Evolutionary conservation across 2,329 filamentous ascomycete genomes (phyloP).

Genomic region (Chaetomium strumarium): DNA sequence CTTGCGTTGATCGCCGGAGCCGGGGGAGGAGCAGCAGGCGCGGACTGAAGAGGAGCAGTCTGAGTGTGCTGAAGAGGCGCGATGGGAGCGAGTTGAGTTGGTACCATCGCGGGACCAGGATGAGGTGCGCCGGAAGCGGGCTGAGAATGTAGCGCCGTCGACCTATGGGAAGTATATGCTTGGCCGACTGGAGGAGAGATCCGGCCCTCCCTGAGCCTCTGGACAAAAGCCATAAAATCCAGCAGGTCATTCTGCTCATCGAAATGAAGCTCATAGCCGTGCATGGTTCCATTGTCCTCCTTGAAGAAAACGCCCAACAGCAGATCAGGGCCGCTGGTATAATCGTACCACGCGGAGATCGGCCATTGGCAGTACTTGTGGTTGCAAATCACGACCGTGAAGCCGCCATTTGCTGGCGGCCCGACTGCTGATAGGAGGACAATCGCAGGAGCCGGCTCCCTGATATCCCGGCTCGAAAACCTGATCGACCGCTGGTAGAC

Average conservation of each 20-base stretch:
- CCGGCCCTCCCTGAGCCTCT: neutral
- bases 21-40: too few species aligned
- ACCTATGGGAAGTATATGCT: neutral
- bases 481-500: neutral
- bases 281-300: neutral
- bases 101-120: too few species aligned
- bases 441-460: neutral
- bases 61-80: too few species aligned
- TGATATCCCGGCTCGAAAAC: slow-evolving; percentile 2
- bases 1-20: too few species aligned
- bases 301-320: neutral
- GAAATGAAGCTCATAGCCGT: slow-evolving; percentile 10
- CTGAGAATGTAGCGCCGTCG: neutral
- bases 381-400: slow-evolving; percentile 1
- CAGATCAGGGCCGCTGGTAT: neutral
- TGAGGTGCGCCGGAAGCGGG: neutral
- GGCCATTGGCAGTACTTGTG: slow-evolving; percentile 11
- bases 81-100: neutral
- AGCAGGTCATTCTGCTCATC: neutral
- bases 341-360: slow-evolving; percentile 12
- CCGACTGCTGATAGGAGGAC: slow-evolving; percentile 6
- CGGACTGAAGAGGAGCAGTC: too few species aligned
- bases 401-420: slow-evolving; percentile 5
- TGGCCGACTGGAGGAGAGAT: neutral
- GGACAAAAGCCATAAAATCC: neutral